phyloP scores from a whole-genome alignment of 2,329 filamentous ascomycete species.

The Balansia obtecta region DNA sequence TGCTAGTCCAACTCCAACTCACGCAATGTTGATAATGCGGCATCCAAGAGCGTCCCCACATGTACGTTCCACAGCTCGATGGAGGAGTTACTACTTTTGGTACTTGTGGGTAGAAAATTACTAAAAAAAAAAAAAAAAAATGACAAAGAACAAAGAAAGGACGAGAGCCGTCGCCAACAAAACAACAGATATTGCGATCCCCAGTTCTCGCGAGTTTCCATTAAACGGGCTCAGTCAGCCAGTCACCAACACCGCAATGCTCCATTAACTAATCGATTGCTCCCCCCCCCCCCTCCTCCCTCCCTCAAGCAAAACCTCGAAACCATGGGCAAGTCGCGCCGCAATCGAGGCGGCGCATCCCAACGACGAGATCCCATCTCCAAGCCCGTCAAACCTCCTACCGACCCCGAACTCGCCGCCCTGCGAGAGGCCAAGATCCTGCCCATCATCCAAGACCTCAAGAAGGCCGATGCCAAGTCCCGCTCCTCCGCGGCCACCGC shows the following conservation, averaged over 20 bases:
- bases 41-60: too few species aligned
- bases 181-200: not conserved
- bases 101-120: not conserved
- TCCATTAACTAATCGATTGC: not conserved
- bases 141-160: not conserved
- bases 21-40: too few species aligned
- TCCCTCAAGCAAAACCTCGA: too few species aligned
- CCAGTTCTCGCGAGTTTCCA: not conserved
- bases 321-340: constrained; percentile 47
- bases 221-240: not conserved
- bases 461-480: constrained; percentile 45
- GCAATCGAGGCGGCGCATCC: constrained; percentile 34
- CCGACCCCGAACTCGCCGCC: constrained; percentile 50
- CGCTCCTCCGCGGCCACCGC: constrained; percentile 46
- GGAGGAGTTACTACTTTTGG: too few species aligned
- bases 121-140: constrained; percentile 1
- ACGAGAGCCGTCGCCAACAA: not conserved
- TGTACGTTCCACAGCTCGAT: not conserved
- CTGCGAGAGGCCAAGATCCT: constrained; percentile 51
- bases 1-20: too few species aligned
- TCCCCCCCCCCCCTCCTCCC: too few species aligned
- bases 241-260: not conserved
- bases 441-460: constrained; percentile 48
- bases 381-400: constrained; percentile 46
- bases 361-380: constrained; percentile 42